Evolutionary conservation across 495 filamentous ascomycete genomes (phyloP).

Genomic region (Xylaria telfairii): DNA sequence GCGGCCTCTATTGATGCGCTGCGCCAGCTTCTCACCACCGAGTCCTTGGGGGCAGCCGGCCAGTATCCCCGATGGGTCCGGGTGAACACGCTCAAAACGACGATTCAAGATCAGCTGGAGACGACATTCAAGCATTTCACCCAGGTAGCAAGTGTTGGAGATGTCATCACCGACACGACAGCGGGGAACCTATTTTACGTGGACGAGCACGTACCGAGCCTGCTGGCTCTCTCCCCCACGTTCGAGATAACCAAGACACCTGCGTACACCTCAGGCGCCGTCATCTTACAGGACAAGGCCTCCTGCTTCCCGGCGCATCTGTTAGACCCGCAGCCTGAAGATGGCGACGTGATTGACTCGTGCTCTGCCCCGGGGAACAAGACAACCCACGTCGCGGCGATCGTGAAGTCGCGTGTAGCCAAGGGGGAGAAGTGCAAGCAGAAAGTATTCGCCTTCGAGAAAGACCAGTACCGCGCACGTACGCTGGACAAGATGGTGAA

Average conservation of each 20-base stretch:
- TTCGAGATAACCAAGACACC: constrained; percentile 69
- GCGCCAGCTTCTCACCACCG: constrained; percentile 59
- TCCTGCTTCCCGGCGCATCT: constrained; percentile 94
- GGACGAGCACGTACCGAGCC: constrained; percentile 80
- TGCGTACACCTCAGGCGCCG: constrained; percentile 74
- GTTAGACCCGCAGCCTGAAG: constrained; percentile 62
- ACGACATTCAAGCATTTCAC: constrained; percentile 70
- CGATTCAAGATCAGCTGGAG: constrained; percentile 68
- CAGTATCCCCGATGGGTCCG: constrained; percentile 84
- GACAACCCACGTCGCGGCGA: constrained; percentile 88
- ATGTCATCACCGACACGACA: constrained; percentile 39
- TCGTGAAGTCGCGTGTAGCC: constrained; percentile 53
- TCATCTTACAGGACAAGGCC: constrained; percentile 96
- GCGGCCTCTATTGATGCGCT: constrained; percentile 69
- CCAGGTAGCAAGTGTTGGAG: constrained; percentile 53
- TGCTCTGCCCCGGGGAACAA: constrained; percentile 97
- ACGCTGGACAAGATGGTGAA: constrained; percentile 84
- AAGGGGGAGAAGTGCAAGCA: constrained; percentile 32
- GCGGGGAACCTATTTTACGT: constrained; percentile 53
- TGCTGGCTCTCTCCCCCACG: constrained; percentile 76
- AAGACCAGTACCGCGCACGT: constrained; percentile 66
- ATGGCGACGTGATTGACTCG: constrained; percentile 82
- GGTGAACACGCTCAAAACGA: constrained; percentile 78
- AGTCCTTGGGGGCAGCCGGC: constrained; percentile 37
- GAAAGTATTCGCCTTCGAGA: constrained; percentile 73